Base-by-base conservation (phyloP, 2,329 filamentous ascomycete genomes). In the Cladosporium sp. region DNA sequence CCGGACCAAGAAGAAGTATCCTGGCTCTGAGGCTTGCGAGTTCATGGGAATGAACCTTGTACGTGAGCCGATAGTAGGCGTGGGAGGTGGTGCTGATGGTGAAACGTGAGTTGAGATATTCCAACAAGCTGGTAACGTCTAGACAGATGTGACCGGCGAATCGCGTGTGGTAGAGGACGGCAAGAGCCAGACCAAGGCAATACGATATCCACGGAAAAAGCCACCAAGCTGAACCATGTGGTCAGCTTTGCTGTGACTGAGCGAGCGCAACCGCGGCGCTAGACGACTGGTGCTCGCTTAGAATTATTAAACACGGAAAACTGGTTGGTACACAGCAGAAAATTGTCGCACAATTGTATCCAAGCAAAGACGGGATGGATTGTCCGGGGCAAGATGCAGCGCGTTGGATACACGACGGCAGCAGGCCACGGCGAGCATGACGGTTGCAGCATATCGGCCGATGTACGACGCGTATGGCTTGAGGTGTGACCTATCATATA, bases 251-350 rank as follows among this genome's bases (percentile, higher is more conserved):
- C 55, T 35, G 53, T 21, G 44, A 50, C n/a, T 8, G 53, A 37
- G 31, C 21, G 35, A 64, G 29, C n/a, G 37, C 56, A 57, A 58
- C 26, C 14, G 60, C 57, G 31, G 60, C 49, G 52, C 56, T 58
- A 49, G 31, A 60, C 33, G 23, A 65, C 58, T 64, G 64, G 65
- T 64, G 64, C 49, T 70, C 66, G 71, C 67, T 67, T 69, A 66
- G 65, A 63, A 68, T 67, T 66, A 70, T 67, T 52, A 67, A 31
- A 66, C 26, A 58, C 70, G 64, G 16, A 28, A 18, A 69, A 35
- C 11, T 73, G 71, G 69, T 72, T 73, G 72, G 74, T 66, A 71
- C 70, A 73, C 73, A 66, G 68, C 70, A 74, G 69, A 21, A 63
- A 69, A 68, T 62, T 67, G 72, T 74, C 44, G 71, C 66, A 73